Conservation (phyloP, 2,329 filamentous ascomycete species). For the Aspergillus bombycis region DNA sequence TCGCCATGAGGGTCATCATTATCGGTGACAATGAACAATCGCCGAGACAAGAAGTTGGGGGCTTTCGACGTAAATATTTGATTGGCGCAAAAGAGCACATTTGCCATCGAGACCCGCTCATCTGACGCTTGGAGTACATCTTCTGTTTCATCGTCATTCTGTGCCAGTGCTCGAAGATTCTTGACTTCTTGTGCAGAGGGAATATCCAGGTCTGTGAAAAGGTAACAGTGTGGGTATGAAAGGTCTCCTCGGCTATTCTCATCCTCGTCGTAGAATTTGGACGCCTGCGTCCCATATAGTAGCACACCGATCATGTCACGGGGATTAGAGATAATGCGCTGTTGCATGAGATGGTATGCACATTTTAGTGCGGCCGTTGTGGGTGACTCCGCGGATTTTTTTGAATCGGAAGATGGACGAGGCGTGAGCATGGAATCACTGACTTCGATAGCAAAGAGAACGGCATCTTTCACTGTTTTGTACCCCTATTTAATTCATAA, state of each 20-base stretch:
- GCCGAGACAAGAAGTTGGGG: slow-evolving; percentile 87
- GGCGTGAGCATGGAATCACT: slow-evolving; percentile 80
- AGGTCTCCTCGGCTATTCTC: slow-evolving; percentile 59
- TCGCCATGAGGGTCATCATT: slow-evolving; percentile 81
- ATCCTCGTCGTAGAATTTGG: slow-evolving; percentile 73
- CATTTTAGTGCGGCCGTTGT: slow-evolving; percentile 86
- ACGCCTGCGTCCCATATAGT: slow-evolving; percentile 85
- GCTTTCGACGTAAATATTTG: slow-evolving; percentile 95
- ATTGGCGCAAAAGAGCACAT: slow-evolving; percentile 91
- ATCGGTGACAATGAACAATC: slow-evolving; percentile 95
- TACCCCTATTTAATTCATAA: slow-evolving; percentile 66
- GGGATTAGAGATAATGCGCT: slow-evolving; percentile 95
- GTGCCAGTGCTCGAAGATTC: slow-evolving; percentile 71
- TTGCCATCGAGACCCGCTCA: slow-evolving; percentile 77
- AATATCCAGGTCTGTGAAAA: slow-evolving; percentile 84
- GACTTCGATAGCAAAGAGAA: slow-evolving; percentile 94
- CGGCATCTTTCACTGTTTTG: slow-evolving; percentile 92
- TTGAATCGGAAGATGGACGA: slow-evolving; percentile 67
- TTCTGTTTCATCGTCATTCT: slow-evolving; percentile 73
- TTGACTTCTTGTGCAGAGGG: slow-evolving; percentile 88
- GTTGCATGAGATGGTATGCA: slow-evolving; percentile 93
- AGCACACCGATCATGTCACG: slow-evolving; percentile 97
- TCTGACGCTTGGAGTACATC: slow-evolving; percentile 70
- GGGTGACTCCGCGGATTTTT: slow-evolving; percentile 78
- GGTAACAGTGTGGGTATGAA: slow-evolving; percentile 87